A percentile compares a stretch with the other conserved stretches of the same genome.
Evolutionary conservation across 306 rosid species (phyloP).

Genomic region (Calophaca sinica): DNA sequence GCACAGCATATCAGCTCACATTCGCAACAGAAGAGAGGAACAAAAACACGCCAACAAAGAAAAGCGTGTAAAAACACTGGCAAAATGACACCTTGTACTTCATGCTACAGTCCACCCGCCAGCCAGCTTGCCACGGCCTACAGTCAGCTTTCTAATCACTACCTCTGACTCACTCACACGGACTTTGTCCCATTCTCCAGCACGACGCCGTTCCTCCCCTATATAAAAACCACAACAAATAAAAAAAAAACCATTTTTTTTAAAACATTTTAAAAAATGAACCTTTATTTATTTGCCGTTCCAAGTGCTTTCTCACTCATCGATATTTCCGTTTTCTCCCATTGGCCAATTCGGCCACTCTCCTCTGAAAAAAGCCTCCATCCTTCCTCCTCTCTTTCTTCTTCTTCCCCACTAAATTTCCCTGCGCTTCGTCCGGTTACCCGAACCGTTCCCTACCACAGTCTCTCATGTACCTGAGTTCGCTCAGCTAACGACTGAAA

Average conservation of each 20-base stretch:
- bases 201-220: slow-evolving; percentile 52
- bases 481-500: not conserved
- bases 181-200: slow-evolving; percentile 24
- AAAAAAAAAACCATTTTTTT: not conserved
- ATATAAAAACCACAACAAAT: not conserved
- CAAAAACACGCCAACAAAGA: slow-evolving; percentile 43
- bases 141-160: not conserved
- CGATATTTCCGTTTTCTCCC: slow-evolving; percentile 51
- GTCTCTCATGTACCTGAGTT: not conserved
- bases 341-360: slow-evolving; percentile 49
- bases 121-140: slow-evolving; percentile 44
- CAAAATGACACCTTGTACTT: slow-evolving; percentile 37
- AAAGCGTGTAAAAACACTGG: slow-evolving; percentile 44
- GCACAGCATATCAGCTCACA: not conserved
- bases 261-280: not conserved
- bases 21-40: not conserved
- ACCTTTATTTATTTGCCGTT: slow-evolving; percentile 49
- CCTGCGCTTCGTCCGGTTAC: slow-evolving; percentile 44
- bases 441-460: slow-evolving; percentile 6
- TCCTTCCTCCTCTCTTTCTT: not conserved
- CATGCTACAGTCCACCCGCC: slow-evolving; percentile 8
- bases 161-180: slow-evolving; percentile 13
- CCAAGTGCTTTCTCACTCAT: slow-evolving; percentile 45
- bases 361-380: slow-evolving; percentile 41
- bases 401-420: slow-evolving; percentile 28